Evolutionary conservation across 495 filamentous ascomycete species (phyloP), one percentile per base, ranked within the genome.

Genomic region (Neurospora sp.): DNA sequence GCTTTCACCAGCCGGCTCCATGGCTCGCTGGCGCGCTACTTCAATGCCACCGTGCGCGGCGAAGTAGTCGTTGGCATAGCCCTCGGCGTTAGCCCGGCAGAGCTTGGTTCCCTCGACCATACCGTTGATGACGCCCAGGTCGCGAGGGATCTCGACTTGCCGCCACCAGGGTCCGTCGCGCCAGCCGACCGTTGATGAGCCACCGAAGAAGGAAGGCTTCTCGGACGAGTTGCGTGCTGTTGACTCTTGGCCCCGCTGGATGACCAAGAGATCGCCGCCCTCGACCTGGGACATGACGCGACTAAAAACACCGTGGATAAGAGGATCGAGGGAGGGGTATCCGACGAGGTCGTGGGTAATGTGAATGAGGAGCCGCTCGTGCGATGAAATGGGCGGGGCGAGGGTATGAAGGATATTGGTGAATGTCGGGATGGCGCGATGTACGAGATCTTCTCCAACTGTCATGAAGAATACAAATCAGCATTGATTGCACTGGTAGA

Each of bases 241-340:
- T 37, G 91, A 94, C 79, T 96, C 93, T 73, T 93, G 92, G 3
- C 96, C 96, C 2, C 94, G 90, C 82, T 98, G 96, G 77, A 98
- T 90, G 72, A 99, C 96, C 42, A 98, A 84, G n/a, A 99, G 88
- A 79, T 98, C 96, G 31, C 96, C 96, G 71, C 96, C 96, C 82
- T 99, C 96, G 70, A 99, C 96, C 82, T 99, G 96, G 40, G 94
- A 86, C 96, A 99, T 99, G 61, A 99, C 95, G 70, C 94, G 90
- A 71, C 92, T 94, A 85, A 99, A 99, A 75, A 96, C 94, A 40
- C 87, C 86, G 81, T 97, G 94, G 78, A 98, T 93, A 38, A 98
- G 88, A 12, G 94, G 94, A 81, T 98, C 94, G 73, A 99, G 89
- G 45, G 92, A 94, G 9, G 96, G 96, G 81, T 99, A 99, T 70